Evolutionary conservation across 495 filamentous ascomycete genomes (phyloP), one percentile per base, ranked within the genome.

Genomic region (Neurospora sp.): DNA sequence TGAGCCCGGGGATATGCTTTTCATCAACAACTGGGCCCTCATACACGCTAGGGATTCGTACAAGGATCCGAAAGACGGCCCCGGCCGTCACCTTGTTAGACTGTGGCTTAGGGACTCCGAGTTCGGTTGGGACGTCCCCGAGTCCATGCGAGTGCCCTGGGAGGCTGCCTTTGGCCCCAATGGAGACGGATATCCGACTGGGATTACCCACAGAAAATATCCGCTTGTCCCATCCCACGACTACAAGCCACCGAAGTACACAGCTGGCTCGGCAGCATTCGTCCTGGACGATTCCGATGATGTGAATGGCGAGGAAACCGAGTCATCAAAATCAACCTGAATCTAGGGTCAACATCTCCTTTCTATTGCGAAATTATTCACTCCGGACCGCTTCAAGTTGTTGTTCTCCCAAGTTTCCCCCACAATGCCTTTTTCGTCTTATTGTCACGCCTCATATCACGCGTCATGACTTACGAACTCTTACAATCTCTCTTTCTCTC

Each of bases 1-100:
- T 35, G 81, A 85, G 70, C 81, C 82, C 8, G 90, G 89, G 0
- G 90, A 92, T 77, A 82, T 92, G 18, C 79, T 89, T 46, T 89
- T 90, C 74, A 82, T 91, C 74, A 90, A 92, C 76, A 92, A 92
- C 72, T 81, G 89, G 37, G 82, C 82, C 6, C 77, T 90, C 8
- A 84, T 92, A 70, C 90, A 92, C 79, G 87, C 83, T 20, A 82
- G 88, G 2, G 84, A 86, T 41, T 74, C 81, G 3, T 89, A 88
- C 74, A 69, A 78, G 40, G 86, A 88, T 73, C 71, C 76, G 3
- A 69, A 70, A 16, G 70, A 71, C 18, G 71, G 70, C 20, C 69
- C 78, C 70, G 18, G 81, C 71, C 81, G 87, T 40, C 87, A 89
- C 73, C 75, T 89, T 11, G 83, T 88, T 8, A 80, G 87, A 11